Conservation (phyloP, 305 asterid species). For the Fraxinus greggii region DNA sequence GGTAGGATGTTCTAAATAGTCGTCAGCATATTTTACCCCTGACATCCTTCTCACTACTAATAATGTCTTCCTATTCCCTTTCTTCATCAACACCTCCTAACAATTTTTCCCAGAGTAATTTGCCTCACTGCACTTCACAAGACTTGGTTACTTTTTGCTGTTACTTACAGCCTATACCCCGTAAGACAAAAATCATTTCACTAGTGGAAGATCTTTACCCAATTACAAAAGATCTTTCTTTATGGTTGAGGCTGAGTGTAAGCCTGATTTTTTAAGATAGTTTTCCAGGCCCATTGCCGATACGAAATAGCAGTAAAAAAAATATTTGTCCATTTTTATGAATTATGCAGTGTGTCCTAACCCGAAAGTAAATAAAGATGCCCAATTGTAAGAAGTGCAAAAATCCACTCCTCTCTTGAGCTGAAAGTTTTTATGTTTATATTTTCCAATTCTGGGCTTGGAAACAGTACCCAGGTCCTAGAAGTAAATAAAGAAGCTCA, state of each 20-base stretch:
- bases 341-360: not conserved
- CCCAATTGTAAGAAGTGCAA: not conserved
- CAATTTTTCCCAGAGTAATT: not conserved
- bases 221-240: not conserved
- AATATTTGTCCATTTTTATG: not conserved
- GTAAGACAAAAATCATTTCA: not conserved
- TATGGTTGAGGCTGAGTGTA: not conserved
- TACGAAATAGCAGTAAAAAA: not conserved
- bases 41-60: not conserved
- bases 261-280: not conserved
- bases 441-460: not conserved
- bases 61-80: not conserved
- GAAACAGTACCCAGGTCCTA: not conserved
- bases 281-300: not conserved
- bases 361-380: not conserved
- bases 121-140: not conserved
- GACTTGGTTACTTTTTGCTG: not conserved
- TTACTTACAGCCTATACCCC: not conserved
- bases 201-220: not conserved
- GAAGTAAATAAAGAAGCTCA: not conserved
- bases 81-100: not conserved
- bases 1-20: not conserved
- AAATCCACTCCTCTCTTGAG: not conserved
- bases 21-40: not conserved
- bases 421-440: not conserved